phyloP scores from a whole-genome alignment of 352 stramenopile species.

The Phytophthora hybrid region DNA sequence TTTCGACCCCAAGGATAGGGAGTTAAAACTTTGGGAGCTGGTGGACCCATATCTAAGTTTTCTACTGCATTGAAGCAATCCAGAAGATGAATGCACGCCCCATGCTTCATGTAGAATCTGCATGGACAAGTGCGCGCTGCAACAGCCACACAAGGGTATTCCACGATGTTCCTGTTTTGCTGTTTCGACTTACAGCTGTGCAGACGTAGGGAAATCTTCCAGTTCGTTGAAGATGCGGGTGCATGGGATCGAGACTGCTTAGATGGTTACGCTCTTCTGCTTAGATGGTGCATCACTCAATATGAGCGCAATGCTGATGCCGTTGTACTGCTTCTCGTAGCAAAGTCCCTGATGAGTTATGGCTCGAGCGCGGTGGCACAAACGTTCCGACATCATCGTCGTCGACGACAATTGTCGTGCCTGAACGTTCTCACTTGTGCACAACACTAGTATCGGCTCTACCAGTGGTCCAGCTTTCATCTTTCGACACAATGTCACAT shows the following conservation, averaged over 20 bases:
- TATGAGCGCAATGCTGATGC: too few relatives aligned
- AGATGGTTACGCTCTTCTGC: too few relatives aligned
- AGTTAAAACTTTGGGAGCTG: too few relatives aligned
- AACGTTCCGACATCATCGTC: not conserved
- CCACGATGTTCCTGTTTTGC: constrained; percentile 4
- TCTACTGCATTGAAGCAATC: not conserved
- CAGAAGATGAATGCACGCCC: constrained; percentile 21
- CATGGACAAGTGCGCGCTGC: not conserved
- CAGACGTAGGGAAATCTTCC: too few relatives aligned
- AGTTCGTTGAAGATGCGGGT: too few relatives aligned
- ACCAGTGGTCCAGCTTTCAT: constrained; percentile 10
- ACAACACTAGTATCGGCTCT: not conserved
- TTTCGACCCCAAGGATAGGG: too few relatives aligned
- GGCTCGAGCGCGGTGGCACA: too few relatives aligned
- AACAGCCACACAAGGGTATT: constrained; percentile 6
- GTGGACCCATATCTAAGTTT: not conserved
- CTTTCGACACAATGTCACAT: constrained; percentile 26
- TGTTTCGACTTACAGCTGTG: too few relatives aligned
- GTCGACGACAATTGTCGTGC: not conserved
- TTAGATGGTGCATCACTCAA: too few relatives aligned
- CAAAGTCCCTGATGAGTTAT: too few relatives aligned
- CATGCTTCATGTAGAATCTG: constrained; percentile 6
- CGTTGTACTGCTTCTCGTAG: too few relatives aligned
- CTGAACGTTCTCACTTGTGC: constrained; percentile 1
- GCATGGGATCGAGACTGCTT: too few relatives aligned